A percentile compares a stretch with the other conserved stretches of the same genome.
Conservation (phyloP, 2,329 filamentous ascomycete species). For the Dactylonectria macrodidyma region DNA sequence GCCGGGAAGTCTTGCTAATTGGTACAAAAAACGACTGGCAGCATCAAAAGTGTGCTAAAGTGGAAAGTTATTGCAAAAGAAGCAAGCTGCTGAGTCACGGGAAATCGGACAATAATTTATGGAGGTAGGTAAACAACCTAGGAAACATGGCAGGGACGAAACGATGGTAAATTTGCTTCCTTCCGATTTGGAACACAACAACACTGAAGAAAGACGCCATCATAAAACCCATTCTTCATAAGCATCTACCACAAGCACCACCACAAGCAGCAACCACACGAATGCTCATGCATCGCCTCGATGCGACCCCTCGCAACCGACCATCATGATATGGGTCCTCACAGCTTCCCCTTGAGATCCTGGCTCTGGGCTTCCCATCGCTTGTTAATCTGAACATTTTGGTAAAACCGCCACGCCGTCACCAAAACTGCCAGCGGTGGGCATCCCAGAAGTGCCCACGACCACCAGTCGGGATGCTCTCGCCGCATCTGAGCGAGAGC, state of each 20-base stretch:
- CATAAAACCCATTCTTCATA: not conserved
- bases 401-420: slow-evolving; percentile 80
- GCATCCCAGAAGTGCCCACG: slow-evolving; percentile 76
- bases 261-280: not conserved
- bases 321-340: not conserved
- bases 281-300: not conserved
- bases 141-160: too few species aligned
- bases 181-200: too few species aligned
- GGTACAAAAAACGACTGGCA: too few species aligned
- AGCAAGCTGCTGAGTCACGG: not conserved
- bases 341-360: slow-evolving; percentile 51
- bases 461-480: slow-evolving; percentile 86
- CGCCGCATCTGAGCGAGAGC: slow-evolving; percentile 75
- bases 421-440: slow-evolving; percentile 82
- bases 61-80: not conserved
- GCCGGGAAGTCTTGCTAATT: not conserved
- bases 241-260: not conserved
- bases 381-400: slow-evolving; percentile 79
- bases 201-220: not conserved
- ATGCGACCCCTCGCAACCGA: not conserved
- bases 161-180: too few species aligned
- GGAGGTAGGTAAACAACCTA: not conserved
- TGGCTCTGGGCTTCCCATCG: slow-evolving; percentile 74
- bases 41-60: not conserved
- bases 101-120: not conserved